phyloP scores from a whole-genome alignment of 1,139 yeast genomes.

The Pichia inconspicua region DNA sequence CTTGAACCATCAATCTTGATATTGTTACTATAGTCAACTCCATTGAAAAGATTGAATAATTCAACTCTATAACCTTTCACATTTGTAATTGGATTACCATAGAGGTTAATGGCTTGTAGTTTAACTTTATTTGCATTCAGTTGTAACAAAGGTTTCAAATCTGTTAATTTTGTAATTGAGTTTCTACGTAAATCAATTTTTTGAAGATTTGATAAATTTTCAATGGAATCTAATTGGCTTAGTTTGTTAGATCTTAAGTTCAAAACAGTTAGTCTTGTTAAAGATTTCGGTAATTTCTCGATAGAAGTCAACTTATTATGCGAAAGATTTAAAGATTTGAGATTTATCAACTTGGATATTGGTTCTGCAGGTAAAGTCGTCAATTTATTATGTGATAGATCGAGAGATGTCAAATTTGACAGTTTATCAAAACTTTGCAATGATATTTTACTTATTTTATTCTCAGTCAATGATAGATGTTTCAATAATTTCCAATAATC shows the following conservation, averaged over 20 bases:
- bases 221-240: slow-evolving; percentile 40
- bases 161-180: slow-evolving; percentile 31
- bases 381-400: slow-evolving; percentile 47
- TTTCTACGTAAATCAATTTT: slow-evolving; percentile 55
- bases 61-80: slow-evolving; percentile 44
- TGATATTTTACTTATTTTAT: slow-evolving; percentile 42
- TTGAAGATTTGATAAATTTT: slow-evolving; percentile 38
- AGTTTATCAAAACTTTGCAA: slow-evolving; percentile 43
- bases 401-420: slow-evolving; percentile 45
- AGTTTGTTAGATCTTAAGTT: slow-evolving; percentile 51
- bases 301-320: slow-evolving; percentile 43
- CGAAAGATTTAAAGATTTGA: slow-evolving; percentile 50
- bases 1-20: slow-evolving; percentile 53
- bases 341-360: slow-evolving; percentile 38
- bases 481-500: slow-evolving; percentile 43
- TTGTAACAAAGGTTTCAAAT: slow-evolving; percentile 33
- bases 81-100: slow-evolving; percentile 37
- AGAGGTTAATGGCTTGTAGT: slow-evolving; percentile 26
- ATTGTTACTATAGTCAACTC: slow-evolving; percentile 41
- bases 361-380: slow-evolving; percentile 45
- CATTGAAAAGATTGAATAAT: slow-evolving; percentile 45
- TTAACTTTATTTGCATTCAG: slow-evolving; percentile 19
- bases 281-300: slow-evolving; percentile 32
- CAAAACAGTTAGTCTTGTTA: slow-evolving; percentile 40
- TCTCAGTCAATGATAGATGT: slow-evolving; percentile 51